Conservation (phyloP, 345 rosid genomes). For the Citrus sp. region DNA sequence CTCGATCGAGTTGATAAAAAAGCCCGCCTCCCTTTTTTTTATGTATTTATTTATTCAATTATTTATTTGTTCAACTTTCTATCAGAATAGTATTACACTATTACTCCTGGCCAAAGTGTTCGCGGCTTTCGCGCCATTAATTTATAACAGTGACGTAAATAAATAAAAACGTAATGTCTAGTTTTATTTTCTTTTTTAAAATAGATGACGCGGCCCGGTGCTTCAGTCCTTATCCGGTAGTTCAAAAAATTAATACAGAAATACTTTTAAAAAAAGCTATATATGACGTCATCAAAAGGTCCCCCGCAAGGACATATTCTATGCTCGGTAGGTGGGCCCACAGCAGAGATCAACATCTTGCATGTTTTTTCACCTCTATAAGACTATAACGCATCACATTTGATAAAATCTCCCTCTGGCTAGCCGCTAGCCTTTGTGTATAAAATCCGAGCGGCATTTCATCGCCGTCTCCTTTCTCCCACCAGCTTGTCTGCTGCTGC, state of each 20-base stretch:
- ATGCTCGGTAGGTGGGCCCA: neutral
- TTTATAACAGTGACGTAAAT: no score
- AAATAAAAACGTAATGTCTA: neutral
- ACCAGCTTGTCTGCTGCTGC: neutral
- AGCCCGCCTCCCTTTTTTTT: neutral
- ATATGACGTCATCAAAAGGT: neutral
- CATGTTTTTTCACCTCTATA: neutral
- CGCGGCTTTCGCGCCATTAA: no score
- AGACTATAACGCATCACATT: neutral
- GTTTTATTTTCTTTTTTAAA: neutral
- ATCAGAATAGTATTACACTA: no score
- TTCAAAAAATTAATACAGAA: neutral
- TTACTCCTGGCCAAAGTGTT: no score
- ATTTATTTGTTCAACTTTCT: no score
- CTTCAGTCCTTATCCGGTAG: neutral
- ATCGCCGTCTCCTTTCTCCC: neutral
- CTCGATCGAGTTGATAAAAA: neutral
- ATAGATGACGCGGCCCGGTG: neutral
- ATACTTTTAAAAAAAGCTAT: neutral
- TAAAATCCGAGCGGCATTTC: neutral
- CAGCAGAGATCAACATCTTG: neutral
- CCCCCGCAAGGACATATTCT: neutral
- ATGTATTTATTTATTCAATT: neutral
- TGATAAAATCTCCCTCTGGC: neutral
- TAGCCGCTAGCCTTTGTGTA: neutral